These are phyloP conservation scores for Fonsecaea multimorphosa DNA, from an alignment of 2,329 filamentous ascomycete genomes.

Conservation along the genomic window DNA sequence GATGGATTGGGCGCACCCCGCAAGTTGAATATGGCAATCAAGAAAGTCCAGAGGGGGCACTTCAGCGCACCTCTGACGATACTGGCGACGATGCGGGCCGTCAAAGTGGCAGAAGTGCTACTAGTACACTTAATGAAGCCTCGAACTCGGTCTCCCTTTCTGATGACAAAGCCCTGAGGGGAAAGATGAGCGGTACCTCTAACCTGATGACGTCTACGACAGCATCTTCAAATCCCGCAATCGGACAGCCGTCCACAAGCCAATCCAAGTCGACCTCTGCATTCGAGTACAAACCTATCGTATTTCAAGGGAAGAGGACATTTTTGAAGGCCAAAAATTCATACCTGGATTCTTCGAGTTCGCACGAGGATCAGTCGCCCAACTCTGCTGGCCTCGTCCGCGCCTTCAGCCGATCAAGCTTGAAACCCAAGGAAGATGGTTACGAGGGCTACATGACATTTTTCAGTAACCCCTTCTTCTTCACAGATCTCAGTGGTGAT, in stretches of 20 bases:
- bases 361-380: constrained; percentile 55
- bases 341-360: constrained; percentile 58
- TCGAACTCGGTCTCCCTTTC: constrained; percentile 26
- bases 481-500: constrained; percentile 69
- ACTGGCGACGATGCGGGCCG: constrained; percentile 45
- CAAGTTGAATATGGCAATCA: constrained; percentile 69
- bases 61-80: constrained; percentile 24
- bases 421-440: constrained; percentile 51
- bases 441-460: constrained; percentile 78
- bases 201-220: constrained; percentile 22
- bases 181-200: constrained; percentile 14
- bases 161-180: constrained; percentile 23
- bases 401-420: constrained; percentile 56
- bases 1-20: constrained; percentile 74
- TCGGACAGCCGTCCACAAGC: constrained; percentile 22
- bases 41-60: constrained; percentile 21
- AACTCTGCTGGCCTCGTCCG: constrained; percentile 55
- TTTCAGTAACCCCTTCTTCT: constrained; percentile 80
- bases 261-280: constrained; percentile 27
- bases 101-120: constrained; percentile 56
- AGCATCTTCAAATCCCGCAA: constrained; percentile 21
- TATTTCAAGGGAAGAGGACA: constrained; percentile 49
- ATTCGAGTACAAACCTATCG: constrained; percentile 54
- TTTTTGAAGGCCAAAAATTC: constrained; percentile 49
- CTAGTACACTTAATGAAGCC: constrained; percentile 51